phyloP scores from a whole-genome alignment of 345 rosid genomes.

The Noccaea bulbosa region DNA sequence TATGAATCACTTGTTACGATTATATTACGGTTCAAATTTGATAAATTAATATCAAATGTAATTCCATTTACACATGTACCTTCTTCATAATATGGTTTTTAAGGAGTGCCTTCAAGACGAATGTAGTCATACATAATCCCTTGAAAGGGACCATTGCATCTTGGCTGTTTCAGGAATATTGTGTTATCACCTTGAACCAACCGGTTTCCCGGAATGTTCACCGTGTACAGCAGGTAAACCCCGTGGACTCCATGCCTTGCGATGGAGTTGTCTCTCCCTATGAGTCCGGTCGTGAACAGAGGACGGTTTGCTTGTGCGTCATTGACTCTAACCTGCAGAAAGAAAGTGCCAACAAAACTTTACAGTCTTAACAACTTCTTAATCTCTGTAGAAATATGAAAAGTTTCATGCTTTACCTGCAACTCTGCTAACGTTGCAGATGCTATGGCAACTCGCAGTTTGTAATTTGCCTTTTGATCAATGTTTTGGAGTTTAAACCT shows the following conservation, averaged over 20 bases:
- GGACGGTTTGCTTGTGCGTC: conserved; percentile 63
- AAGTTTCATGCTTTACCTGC: conserved; percentile 57
- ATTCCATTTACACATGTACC: neutral
- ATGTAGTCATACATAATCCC: conserved; percentile 91
- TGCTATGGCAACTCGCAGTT: conserved; percentile 78
- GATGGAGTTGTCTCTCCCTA: conserved; percentile 91
- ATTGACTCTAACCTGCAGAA: conserved; percentile 68
- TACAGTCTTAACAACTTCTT: neutral
- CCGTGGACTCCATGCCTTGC: conserved; percentile 93
- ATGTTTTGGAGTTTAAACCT: conserved; percentile 57
- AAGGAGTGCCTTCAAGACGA: conserved; percentile 68
- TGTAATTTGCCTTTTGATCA: conserved; percentile 52
- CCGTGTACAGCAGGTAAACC: conserved; percentile 62
- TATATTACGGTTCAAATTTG: conserved; percentile 3
- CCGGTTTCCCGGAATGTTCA: conserved; percentile 58
- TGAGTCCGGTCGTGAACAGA: conserved; percentile 74
- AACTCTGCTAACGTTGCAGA: conserved; percentile 80
- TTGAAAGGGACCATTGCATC: conserved; percentile 60
- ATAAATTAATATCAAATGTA: conserved; percentile 9
- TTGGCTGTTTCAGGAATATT: conserved; percentile 74
- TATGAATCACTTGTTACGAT: conserved; percentile 19
- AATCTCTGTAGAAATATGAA: neutral
- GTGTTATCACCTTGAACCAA: conserved; percentile 73
- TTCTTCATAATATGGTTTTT: neutral
- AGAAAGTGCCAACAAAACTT: neutral